These are phyloP conservation scores for Dactylonectria macrodidyma DNA, from an alignment of 2,329 filamentous ascomycete genomes.

Conservation along the genomic window DNA sequence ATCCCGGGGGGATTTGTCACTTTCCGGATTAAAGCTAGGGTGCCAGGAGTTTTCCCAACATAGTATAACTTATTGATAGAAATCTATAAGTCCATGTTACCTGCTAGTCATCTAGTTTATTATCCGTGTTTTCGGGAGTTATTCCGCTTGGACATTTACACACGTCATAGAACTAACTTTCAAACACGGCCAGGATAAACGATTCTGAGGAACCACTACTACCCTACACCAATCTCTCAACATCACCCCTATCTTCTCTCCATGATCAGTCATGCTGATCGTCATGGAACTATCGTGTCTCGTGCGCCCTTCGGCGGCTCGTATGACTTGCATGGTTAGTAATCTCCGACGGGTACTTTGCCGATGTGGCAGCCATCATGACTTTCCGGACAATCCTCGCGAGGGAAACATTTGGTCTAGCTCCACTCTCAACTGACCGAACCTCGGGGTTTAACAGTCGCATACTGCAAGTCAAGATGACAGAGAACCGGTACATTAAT, in stretches of 20 bases:
- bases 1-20: too few relatives aligned
- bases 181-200: too few relatives aligned
- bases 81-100: too few relatives aligned
- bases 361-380: constrained; percentile 36
- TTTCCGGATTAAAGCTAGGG: too few relatives aligned
- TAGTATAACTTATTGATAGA: too few relatives aligned
- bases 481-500: not conserved
- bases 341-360: constrained; percentile 37
- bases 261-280: constrained; percentile 21
- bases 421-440: not conserved
- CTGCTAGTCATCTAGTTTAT: too few relatives aligned
- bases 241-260: constrained; percentile 18
- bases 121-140: too few relatives aligned
- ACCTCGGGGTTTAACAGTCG: not conserved
- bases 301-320: constrained; percentile 3
- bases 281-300: constrained; percentile 13
- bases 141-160: too few relatives aligned
- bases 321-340: not conserved
- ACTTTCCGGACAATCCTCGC: constrained; percentile 16
- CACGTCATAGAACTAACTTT: too few relatives aligned
- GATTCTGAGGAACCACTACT: not conserved
- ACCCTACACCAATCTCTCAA: constrained; percentile 9
- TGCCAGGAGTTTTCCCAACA: too few relatives aligned
- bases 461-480: not conserved
- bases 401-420: constrained; percentile 6